Evolutionary conservation across 2,329 filamentous ascomycete genomes (phyloP), one percentile per base, ranked within the genome.

Genomic region (Dothistroma septosporum): DNA sequence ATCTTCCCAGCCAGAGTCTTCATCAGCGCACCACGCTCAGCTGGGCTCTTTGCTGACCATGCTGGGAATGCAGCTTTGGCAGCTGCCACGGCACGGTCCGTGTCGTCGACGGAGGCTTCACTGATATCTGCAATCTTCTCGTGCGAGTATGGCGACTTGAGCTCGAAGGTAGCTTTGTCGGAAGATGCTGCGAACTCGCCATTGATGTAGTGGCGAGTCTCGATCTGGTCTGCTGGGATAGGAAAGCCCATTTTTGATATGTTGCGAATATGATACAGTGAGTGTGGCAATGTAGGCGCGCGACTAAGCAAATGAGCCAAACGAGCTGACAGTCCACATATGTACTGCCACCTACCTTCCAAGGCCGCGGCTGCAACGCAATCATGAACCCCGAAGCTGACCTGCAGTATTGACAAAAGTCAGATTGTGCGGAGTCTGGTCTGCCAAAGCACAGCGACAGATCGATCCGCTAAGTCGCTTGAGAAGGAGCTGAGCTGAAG

Each of bases 21-120:
- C 62, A 85, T 64, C 63, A 74, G 75, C 21, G 66, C 61, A 3
- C 74, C 78, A 6, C 82, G 77, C 24, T 76, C 69, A 1, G 72
- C 63, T 0, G 78, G 77, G 2, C 57, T 60, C 46, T 69, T 61
- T 61, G 83, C 77, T 87, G 90, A 92, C 63, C 73, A 74, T 53
- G 76, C 73, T 81, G 66, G 67, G 72, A 92, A 85, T 2, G 89
- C 89, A 65, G 81, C 81, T 55, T 87, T 83, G 41, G 89, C 89
- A 2, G 89, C 87, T 32, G 81, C 77, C 19, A 92, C 89, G 14
- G 89, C 89, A 10, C 75, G 77, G 73, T 92, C 86, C 57, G 91
- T 83, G 75, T 92, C 89, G 21, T 85, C 80, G 0, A 79, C 76
- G 0, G 83, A 82, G 7, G 87, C 89, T 16, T 88, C 87, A 69